Percentiles rank a stretch among this genome's conserved stretches.
phyloP scores from a whole-genome alignment of 257 asterid species.

The Nemophila menziesii region DNA sequence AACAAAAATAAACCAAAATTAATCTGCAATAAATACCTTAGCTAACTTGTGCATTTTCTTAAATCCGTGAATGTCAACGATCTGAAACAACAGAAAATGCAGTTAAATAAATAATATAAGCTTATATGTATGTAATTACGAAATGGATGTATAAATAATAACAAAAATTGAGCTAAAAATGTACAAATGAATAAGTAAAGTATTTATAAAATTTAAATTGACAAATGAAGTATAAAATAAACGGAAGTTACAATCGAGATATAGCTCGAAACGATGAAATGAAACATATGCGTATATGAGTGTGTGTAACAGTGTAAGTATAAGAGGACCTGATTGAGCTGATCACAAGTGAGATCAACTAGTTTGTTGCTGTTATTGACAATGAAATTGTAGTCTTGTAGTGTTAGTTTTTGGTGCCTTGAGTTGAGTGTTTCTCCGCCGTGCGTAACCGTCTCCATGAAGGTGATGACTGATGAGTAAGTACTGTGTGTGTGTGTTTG shows the following conservation, averaged over 20 bases:
- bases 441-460: slow-evolving; percentile 2
- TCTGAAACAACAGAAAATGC: no score
- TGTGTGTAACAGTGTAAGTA: no score
- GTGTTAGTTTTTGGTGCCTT: slow-evolving; percentile 10
- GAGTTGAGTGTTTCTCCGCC: not conserved
- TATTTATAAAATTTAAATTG: no score
- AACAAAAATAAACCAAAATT: not conserved
- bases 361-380: slow-evolving; percentile 10
- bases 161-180: no score
- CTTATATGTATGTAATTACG: no score
- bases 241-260: no score
- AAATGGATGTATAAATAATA: no score
- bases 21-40: slow-evolving; percentile 11
- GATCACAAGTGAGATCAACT: slow-evolving; percentile 9
- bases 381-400: slow-evolving; percentile 18
- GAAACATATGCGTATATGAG: no score
- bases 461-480: not conserved
- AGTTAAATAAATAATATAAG: not conserved
- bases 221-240: no score
- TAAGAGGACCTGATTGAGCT: slow-evolving; percentile 19
- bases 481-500: not conserved
- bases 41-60: slow-evolving; percentile 3
- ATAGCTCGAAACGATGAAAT: no score
- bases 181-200: no score
- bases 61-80: slow-evolving; percentile 28